Evolutionary conservation across 176 grass and related monocot genomes (phyloP), one percentile per base, ranked within the genome.

Genomic region (Raddia distichophylla): DNA sequence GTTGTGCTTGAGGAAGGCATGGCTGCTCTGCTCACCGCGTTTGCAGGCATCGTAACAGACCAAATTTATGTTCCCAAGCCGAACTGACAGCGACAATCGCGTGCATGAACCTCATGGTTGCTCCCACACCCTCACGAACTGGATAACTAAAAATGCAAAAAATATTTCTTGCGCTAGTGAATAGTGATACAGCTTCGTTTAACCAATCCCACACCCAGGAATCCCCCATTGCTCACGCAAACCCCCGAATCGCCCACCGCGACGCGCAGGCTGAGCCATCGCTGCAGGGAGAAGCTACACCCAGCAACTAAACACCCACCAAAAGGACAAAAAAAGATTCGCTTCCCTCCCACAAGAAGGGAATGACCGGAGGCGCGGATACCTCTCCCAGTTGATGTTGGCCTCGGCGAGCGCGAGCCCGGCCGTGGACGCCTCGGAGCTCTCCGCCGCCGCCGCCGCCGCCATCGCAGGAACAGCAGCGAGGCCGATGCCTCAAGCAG

Each of bases 311-410:
- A 17, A 2, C 53, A 56, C 6, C 12, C 69, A 17, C 20, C 75
- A 1, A 72, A 47, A 42, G 2, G 42, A 49, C 43, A 3, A 58
- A 47, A 44, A 10, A 51, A 19, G 43, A 0, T 35, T 49, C 19
- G 0, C 2, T 14, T 71, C 33, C 15, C 0, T 16, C 19, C 10
- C 2, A 7, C 1, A 42, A 3, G 49, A 20, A 47, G 51, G 11
- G 17, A 13, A 59, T 2, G 7, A 27, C n/a, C 18, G 7, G 4
- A 62, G 34, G 51, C 58, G 64, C 60, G n/a, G 35, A 1, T 70
- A 99, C 93, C 93, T 99, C 37, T 95, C 82, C 96, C 96, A 95
- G 75, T 99, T 93, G 83, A 99, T 99, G 77, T 95, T 90, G 53
- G 83, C 89, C 66, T 99, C 96, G 6, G 93, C 87, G 57, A 95